These are phyloP conservation scores for Irpex rosettiformis DNA, from an alignment of 1,284 basidiomycete genomes.

Conservation along the genomic window DNA sequence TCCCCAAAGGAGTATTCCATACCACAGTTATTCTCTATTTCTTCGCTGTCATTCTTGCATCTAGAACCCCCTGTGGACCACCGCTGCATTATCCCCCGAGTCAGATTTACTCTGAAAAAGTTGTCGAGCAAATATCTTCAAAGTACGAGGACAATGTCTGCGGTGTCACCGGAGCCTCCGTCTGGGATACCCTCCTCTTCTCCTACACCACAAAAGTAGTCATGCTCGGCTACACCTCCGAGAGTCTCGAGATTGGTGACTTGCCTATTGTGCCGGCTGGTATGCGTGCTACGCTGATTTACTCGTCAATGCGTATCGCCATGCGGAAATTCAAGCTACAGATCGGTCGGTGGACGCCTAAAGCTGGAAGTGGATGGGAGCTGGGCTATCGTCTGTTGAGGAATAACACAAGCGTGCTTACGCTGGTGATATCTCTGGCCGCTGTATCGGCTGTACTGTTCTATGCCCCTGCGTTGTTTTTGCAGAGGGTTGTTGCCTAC, in stretches of 20 bases:
- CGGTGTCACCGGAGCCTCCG: constrained; percentile 43
- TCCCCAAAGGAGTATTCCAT: constrained; percentile 42
- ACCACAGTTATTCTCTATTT: constrained; percentile 47
- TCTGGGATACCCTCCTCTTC: constrained; percentile 67
- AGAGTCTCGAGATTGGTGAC: constrained; percentile 81
- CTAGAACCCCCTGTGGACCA: constrained; percentile 70
- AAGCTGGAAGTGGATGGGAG: constrained; percentile 57
- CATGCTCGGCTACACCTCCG: constrained; percentile 70
- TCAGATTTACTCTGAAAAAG: constrained; percentile 74
- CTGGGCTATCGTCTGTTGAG: constrained; percentile 56
- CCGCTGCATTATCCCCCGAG: constrained; percentile 67
- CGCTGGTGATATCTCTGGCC: constrained; percentile 53
- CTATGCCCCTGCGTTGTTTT: constrained; percentile 78
- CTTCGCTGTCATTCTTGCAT: constrained; percentile 43
- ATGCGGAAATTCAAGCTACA: constrained; percentile 39
- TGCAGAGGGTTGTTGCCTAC: constrained; percentile 69
- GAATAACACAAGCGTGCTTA: constrained; percentile 45
- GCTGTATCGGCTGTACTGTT: constrained; percentile 62
- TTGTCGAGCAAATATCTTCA: constrained; percentile 51
- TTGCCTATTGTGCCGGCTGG: constrained; percentile 72
- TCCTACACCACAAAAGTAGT: constrained; percentile 83
- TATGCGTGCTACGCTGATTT: constrained; percentile 62
- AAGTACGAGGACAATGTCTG: constrained; percentile 62
- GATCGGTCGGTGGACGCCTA: constrained; percentile 42
- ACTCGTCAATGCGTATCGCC: constrained; percentile 36